phyloP scores from a whole-genome alignment of 164 flowering plant species.

The Annona cherimola region DNA sequence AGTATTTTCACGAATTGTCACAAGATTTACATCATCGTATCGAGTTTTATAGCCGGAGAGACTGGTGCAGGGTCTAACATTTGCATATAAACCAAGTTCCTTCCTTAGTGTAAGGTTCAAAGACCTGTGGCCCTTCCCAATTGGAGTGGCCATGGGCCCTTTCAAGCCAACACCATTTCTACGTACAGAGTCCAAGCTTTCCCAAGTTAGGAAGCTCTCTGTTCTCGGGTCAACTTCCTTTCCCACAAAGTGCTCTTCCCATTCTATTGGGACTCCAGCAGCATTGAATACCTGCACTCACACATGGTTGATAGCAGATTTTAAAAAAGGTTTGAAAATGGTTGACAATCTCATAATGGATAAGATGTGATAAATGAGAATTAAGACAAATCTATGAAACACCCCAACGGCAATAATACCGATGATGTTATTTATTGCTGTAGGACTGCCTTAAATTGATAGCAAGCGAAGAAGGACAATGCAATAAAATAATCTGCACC shows the following conservation, averaged over 20 bases:
- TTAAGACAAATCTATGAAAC: too few relatives aligned
- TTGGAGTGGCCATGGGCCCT: slow-evolving; percentile 99
- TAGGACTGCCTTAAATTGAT: too few relatives aligned
- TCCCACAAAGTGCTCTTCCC: slow-evolving; percentile 96
- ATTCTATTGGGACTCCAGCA: slow-evolving; percentile 86
- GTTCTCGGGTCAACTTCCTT: slow-evolving; percentile 79
- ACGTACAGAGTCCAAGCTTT: slow-evolving; percentile 86
- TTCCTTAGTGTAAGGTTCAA: slow-evolving; percentile 89
- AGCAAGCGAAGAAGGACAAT: too few relatives aligned
- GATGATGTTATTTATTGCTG: too few relatives aligned
- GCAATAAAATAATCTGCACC: too few relatives aligned
- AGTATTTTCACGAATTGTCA: slow-evolving; percentile 94
- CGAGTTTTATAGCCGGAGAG: slow-evolving; percentile 91
- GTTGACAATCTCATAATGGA: too few relatives aligned
- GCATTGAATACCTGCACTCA: slow-evolving; percentile 53
- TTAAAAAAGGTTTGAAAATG: not conserved
- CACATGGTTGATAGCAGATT: not conserved
- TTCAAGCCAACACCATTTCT: slow-evolving; percentile 76
- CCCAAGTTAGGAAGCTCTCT: slow-evolving; percentile 94
- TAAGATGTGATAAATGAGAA: too few relatives aligned
- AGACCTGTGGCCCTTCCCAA: slow-evolving; percentile 95
- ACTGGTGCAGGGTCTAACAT: slow-evolving; percentile 92
- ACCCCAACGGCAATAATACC: too few relatives aligned
- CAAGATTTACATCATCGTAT: slow-evolving; percentile 85
- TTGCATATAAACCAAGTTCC: slow-evolving; percentile 92